phyloP scores from a whole-genome alignment of 2,329 filamentous ascomycete genomes.

The Lomentospora prolificans region DNA sequence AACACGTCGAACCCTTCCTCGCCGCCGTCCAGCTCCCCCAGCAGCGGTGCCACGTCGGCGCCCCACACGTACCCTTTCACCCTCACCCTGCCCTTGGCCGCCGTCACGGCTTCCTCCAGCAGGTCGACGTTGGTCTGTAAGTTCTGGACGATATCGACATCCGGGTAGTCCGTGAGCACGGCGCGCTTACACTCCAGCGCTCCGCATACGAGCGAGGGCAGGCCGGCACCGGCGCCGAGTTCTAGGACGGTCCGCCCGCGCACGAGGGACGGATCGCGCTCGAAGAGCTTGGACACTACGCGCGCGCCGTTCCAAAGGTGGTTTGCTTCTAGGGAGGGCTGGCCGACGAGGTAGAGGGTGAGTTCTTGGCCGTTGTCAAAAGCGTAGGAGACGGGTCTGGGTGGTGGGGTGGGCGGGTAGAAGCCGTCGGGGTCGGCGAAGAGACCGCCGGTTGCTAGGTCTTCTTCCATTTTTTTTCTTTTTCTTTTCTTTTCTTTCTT shows the following conservation, averaged over 20 bases:
- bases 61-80: constrained; percentile 81
- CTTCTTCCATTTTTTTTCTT: constrained; percentile 19
- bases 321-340: constrained; percentile 84
- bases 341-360: constrained; percentile 70
- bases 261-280: constrained; percentile 57
- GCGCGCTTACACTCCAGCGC: constrained; percentile 59
- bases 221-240: constrained; percentile 77
- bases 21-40: constrained; percentile 41
- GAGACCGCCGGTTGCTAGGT: constrained; percentile 37
- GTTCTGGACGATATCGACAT: constrained; percentile 71
- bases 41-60: constrained; percentile 46
- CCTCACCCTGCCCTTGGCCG: constrained; percentile 29
- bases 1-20: constrained; percentile 61
- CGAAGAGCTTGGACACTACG: constrained; percentile 68
- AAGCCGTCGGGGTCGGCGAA: constrained; percentile 77
- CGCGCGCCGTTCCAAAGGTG: constrained; percentile 85
- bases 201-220: constrained; percentile 71
- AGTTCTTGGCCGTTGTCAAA: constrained; percentile 57
- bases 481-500: background rate
- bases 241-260: constrained; percentile 65
- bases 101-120: constrained; percentile 30
- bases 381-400: constrained; percentile 63
- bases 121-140: constrained; percentile 65
- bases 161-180: constrained; percentile 83
- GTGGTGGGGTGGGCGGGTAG: constrained; percentile 66